Conservation (phyloP, 2,329 filamentous ascomycete genomes). For the Coniochaeta sp. region DNA sequence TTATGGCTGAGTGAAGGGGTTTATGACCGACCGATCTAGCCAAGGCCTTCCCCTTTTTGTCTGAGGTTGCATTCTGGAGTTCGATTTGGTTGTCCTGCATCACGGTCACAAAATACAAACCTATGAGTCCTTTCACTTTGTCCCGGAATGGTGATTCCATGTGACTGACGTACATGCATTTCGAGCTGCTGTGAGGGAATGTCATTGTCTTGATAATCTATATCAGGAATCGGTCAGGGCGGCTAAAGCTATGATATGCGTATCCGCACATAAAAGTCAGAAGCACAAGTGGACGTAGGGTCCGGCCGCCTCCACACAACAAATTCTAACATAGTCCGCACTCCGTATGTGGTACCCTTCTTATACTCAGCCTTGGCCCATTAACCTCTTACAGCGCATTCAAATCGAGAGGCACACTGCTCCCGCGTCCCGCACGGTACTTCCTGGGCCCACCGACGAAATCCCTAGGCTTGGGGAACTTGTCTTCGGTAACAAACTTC, state of each 20-base stretch:
- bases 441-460: slow-evolving; percentile 68
- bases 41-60: not conserved
- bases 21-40: not conserved
- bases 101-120: not conserved
- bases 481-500: slow-evolving; percentile 76
- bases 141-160: not conserved
- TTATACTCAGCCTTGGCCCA: too few relatives aligned
- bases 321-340: too few relatives aligned
- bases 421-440: slow-evolving; percentile 87
- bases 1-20: not conserved
- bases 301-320: too few relatives aligned
- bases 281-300: too few relatives aligned
- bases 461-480: slow-evolving; percentile 77
- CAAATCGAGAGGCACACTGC: slow-evolving; percentile 87
- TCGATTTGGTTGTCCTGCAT: not conserved
- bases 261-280: too few relatives aligned
- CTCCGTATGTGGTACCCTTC: too few relatives aligned
- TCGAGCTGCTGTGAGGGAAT: not conserved
- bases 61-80: not conserved
- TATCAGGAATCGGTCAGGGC: not conserved
- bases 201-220: not conserved
- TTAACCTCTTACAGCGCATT: slow-evolving; percentile 37
- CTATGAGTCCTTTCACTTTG: not conserved
- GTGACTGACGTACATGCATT: not conserved
- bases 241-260: not conserved